Percentiles rank a stretch among this genome's conserved stretches.
phyloP scores from a whole-genome alignment of 2,329 filamentous ascomycete species.

The Claviceps sp. region DNA sequence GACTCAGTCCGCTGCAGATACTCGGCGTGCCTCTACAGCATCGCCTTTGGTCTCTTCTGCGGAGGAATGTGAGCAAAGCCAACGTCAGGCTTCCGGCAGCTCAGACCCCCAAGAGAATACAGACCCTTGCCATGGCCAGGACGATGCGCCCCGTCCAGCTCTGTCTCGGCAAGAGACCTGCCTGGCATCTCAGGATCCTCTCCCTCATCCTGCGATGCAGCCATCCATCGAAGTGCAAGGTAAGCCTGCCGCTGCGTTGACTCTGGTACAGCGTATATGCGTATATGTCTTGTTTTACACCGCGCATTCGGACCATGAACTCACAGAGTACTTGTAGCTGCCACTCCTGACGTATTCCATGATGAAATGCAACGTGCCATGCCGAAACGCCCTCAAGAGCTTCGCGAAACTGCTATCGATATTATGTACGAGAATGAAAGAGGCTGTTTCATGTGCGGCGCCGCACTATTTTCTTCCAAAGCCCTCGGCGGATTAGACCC shows the following conservation, averaged over 20 bases:
- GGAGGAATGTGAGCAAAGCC: not conserved
- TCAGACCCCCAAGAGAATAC: not conserved
- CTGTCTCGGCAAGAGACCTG: not conserved
- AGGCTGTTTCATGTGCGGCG: constrained; percentile 77
- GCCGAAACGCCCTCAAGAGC: constrained; percentile 17
- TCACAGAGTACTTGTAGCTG: constrained; percentile 11
- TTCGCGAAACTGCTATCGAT: constrained; percentile 54
- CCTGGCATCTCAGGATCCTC: not conserved
- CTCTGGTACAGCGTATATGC: no score
- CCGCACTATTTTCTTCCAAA: constrained; percentile 76
- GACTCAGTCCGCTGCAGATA: not conserved
- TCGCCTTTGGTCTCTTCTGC: constrained; percentile 7
- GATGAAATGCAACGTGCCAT: constrained; percentile 20
- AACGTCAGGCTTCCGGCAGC: not conserved
- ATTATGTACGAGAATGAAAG: constrained; percentile 93
- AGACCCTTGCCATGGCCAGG: not conserved
- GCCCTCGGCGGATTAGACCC: constrained; percentile 81
- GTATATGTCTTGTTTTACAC: not conserved
- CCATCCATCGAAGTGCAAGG: constrained; percentile 23
- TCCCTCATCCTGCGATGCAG: constrained; percentile 12
- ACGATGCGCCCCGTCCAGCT: not conserved
- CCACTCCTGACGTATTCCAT: constrained; percentile 15
- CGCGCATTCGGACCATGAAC: not conserved
- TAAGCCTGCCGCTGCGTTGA: constrained; percentile 1
- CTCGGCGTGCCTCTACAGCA: constrained; percentile 4